Evolutionary conservation across 495 filamentous ascomycete genomes (phyloP).

Genomic region (Hypoxylon perforatum): DNA sequence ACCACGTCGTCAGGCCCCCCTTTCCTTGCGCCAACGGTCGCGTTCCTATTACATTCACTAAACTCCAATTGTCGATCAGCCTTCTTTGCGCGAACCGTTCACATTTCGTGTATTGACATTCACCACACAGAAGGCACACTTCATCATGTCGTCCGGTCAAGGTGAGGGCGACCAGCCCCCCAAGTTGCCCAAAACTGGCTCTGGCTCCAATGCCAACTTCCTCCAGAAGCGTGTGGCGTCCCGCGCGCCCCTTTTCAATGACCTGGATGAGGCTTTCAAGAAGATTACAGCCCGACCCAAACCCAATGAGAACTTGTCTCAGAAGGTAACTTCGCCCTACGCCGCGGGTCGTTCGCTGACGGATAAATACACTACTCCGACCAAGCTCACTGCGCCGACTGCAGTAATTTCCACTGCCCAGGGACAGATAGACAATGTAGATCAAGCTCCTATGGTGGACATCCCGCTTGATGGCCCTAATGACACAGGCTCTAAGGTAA

Average conservation of each 20-base stretch:
- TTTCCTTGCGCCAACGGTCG: too few relatives aligned
- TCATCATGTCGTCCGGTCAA: constrained; percentile 7
- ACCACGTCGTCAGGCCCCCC: too few relatives aligned
- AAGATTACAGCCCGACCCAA: constrained; percentile 24
- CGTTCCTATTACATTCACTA: too few relatives aligned
- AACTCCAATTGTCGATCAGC: neutral
- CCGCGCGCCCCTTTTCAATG: constrained; percentile 24
- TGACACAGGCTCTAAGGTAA: too few relatives aligned
- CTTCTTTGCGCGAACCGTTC: too few relatives aligned
- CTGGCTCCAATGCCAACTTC: neutral
- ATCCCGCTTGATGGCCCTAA: too few relatives aligned
- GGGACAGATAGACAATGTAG: neutral
- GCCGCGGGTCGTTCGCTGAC: constrained; percentile 3
- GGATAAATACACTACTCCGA: neutral
- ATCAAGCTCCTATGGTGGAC: neutral
- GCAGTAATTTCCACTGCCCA: neutral
- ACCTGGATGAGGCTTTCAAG: constrained; percentile 33
- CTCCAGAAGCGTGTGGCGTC: neutral
- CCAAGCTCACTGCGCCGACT: neutral
- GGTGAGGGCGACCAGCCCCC: neutral
- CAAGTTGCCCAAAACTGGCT: neutral
- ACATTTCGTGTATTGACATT: neutral
- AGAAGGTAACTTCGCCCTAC: neutral
- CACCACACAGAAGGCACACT: neutral
- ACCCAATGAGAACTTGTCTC: neutral